Conservation (phyloP, 2,329 filamentous ascomycete genomes). For the Xylariaceae sp. region DNA sequence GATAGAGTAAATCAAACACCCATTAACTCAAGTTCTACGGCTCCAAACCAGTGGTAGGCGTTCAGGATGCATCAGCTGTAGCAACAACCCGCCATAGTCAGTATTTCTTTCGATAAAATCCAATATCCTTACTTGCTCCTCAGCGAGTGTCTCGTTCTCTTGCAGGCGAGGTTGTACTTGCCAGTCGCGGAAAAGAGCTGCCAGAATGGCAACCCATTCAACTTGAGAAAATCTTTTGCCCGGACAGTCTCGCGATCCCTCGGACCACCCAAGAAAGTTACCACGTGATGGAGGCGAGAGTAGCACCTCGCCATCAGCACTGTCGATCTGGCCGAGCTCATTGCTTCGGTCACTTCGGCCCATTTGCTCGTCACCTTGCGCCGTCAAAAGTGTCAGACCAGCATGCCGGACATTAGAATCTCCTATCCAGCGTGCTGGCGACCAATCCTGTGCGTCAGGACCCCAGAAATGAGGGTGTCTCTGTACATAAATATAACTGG, state of each 20-base stretch:
- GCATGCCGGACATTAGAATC: too few species aligned
- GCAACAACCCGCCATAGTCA: constrained; percentile 6
- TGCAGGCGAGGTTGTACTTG: not conserved
- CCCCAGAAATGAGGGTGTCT: constrained; percentile 34
- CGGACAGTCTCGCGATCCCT: constrained; percentile 35
- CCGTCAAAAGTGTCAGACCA: too few species aligned
- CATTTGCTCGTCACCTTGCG: constrained; percentile 17
- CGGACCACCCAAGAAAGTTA: constrained; percentile 35
- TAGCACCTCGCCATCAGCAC: too few species aligned
- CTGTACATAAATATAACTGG: constrained; percentile 29
- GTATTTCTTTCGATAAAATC: constrained; percentile 4
- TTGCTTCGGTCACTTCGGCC: too few species aligned
- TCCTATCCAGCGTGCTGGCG: constrained; percentile 31
- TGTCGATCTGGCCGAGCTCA: too few species aligned
- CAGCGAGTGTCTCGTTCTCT: not conserved
- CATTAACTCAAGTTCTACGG: too few species aligned
- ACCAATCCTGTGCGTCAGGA: constrained; percentile 26
- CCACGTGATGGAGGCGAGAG: constrained; percentile 18
- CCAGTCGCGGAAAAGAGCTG: constrained; percentile 3
- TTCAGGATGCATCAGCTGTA: constrained; percentile 17
- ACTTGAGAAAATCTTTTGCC: constrained; percentile 40
- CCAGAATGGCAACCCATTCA: constrained; percentile 3
- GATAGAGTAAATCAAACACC: too few species aligned
- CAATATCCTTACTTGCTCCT: not conserved
- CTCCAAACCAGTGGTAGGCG: constrained; percentile 9